These are phyloP conservation scores for Nymphaea colorata DNA, from an alignment of 164 flowering plant species.

Conservation along the genomic window DNA sequence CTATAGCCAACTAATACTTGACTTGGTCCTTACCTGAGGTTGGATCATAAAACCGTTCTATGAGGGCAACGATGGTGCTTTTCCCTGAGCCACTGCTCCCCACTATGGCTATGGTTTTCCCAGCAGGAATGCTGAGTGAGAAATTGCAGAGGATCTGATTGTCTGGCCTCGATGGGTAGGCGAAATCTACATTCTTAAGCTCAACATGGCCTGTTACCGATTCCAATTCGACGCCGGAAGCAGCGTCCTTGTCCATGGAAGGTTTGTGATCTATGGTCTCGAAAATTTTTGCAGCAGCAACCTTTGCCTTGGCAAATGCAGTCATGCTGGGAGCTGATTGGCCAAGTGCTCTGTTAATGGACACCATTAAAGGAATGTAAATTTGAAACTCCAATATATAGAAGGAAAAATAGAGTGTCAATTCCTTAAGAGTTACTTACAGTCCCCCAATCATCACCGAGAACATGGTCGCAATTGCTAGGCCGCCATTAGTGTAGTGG, in stretches of 20 bases:
- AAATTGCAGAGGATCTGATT: constrained; percentile 47
- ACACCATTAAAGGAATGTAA: background rate
- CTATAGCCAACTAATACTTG: background rate
- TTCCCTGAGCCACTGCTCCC: constrained; percentile 96
- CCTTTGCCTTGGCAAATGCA: constrained; percentile 87
- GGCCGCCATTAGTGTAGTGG: constrained; percentile 84
- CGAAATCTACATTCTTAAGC: constrained; percentile 54
- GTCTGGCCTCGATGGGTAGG: constrained; percentile 75
- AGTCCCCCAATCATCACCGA: constrained; percentile 94
- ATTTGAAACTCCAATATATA: background rate
- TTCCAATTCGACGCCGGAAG: constrained; percentile 59
- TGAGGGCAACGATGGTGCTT: constrained; percentile 85
- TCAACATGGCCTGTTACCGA: constrained; percentile 72
- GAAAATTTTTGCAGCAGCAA: constrained; percentile 82
- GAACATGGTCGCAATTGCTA: constrained; percentile 94
- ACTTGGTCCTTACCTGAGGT: constrained; percentile 34
- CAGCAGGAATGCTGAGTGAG: constrained; percentile 56
- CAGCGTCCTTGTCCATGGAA: constrained; percentile 40
- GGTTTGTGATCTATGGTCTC: constrained; percentile 77
- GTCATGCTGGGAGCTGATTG: constrained; percentile 87
- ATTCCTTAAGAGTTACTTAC: constrained; percentile 36
- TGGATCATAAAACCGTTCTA: constrained; percentile 86
- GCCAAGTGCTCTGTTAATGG: constrained; percentile 53
- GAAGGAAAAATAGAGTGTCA: background rate
- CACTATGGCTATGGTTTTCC: constrained; percentile 80